Conservation (phyloP, 2,329 filamentous ascomycete genomes). For the Colletotrichum karsti region DNA sequence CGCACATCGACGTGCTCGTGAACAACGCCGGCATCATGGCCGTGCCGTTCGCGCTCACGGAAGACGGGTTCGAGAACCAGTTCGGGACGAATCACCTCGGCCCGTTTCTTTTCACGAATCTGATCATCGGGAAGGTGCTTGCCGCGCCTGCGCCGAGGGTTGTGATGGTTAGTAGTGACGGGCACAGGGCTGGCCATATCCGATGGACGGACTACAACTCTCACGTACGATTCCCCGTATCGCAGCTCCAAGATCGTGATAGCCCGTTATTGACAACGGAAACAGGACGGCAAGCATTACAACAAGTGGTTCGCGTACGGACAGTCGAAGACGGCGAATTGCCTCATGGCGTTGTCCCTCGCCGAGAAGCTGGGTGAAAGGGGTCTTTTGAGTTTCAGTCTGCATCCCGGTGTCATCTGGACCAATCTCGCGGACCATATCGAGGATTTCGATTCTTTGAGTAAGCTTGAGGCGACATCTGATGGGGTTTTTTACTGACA, state of each 20-base stretch:
- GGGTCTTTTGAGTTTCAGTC: slow-evolving; percentile 41
- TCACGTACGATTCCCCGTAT: no score
- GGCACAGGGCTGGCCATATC: slow-evolving; percentile 49
- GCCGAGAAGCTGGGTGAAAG: slow-evolving; percentile 39
- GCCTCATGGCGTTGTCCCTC: slow-evolving; percentile 40
- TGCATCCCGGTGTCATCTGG: slow-evolving; percentile 42
- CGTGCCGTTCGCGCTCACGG: slow-evolving; percentile 35
- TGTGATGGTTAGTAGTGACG: slow-evolving; percentile 54
- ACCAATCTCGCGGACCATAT: slow-evolving; percentile 30
- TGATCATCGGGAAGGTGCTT: slow-evolving; percentile 41
- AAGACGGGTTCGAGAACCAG: slow-evolving; percentile 49
- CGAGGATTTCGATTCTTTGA: slow-evolving; percentile 3
- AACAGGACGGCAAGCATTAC: slow-evolving; percentile 30
- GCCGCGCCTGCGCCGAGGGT: slow-evolving; percentile 40
- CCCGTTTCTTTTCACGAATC: slow-evolving; percentile 49
- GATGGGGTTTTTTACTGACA: background rate
- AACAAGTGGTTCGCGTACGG: slow-evolving; percentile 36
- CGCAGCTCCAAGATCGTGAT: no score
- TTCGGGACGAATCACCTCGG: slow-evolving; percentile 48
- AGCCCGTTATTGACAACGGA: background rate
- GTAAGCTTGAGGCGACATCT: background rate
- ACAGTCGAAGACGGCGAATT: slow-evolving; percentile 38
- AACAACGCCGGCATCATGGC: slow-evolving; percentile 56
- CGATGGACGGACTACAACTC: slow-evolving; percentile 55
- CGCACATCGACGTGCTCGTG: slow-evolving; percentile 48